Evolutionary conservation across 257 asterid genomes (phyloP).

Genomic region (Solanum chmielewskii): DNA sequence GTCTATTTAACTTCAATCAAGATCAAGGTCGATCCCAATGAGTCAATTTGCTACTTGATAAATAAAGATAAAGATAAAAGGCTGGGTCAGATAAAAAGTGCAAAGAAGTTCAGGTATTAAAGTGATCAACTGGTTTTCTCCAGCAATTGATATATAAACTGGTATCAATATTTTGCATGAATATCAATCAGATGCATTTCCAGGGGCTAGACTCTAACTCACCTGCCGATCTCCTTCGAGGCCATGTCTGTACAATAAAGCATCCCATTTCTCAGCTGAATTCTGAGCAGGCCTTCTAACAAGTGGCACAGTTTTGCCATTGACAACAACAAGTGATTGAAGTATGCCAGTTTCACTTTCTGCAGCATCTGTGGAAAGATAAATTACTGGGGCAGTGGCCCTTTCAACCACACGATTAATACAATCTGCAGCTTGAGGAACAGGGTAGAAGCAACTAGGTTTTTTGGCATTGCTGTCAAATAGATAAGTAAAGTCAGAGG

Average conservation of each 20-base stretch:
- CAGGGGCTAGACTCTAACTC: slow-evolving; percentile 2
- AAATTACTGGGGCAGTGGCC: slow-evolving; percentile 67
- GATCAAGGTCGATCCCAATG: neutral
- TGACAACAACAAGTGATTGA: slow-evolving; percentile 62
- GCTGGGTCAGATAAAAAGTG: neutral
- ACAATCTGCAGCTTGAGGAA: slow-evolving; percentile 96
- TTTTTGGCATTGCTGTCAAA: slow-evolving; percentile 71
- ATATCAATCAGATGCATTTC: neutral
- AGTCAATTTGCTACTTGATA: neutral
- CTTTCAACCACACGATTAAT: slow-evolving; percentile 66
- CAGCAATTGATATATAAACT: neutral
- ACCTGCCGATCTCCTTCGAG: slow-evolving; percentile 88
- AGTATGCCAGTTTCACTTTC: slow-evolving; percentile 81
- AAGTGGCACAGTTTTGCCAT: slow-evolving; percentile 82
- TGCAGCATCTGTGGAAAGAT: slow-evolving; percentile 95
- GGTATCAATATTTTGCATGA: neutral
- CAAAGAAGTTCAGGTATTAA: neutral
- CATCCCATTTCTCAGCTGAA: slow-evolving; percentile 97
- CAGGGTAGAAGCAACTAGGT: slow-evolving; percentile 87
- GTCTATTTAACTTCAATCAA: neutral
- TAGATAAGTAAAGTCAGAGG: slow-evolving; percentile 3
- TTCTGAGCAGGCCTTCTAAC: slow-evolving; percentile 78
- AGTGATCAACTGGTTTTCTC: neutral
- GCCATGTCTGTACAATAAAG: slow-evolving; percentile 77
- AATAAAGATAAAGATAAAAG: neutral